Conservation (phyloP, 768 basidiomycete genomes). For the Trametopsis cervina region DNA sequence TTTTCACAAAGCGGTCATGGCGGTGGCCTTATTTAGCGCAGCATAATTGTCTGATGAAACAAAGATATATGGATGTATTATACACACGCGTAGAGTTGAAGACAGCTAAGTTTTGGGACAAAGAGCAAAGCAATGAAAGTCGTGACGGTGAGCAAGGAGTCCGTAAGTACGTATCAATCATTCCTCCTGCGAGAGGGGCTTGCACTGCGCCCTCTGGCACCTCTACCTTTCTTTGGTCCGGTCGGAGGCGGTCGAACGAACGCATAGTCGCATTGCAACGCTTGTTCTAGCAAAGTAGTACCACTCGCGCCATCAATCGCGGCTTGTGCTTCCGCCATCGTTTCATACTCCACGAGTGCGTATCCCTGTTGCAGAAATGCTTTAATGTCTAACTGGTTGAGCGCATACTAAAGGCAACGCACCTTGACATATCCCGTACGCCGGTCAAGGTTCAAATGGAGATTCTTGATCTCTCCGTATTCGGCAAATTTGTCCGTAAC, state of each 20-base stretch:
- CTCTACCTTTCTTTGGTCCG: conserved; percentile 73
- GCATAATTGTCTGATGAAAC: no score
- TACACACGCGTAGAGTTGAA: no score
- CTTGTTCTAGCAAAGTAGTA: conserved; percentile 78
- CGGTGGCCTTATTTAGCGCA: no score
- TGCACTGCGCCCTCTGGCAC: conserved; percentile 62
- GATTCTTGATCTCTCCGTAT: conserved; percentile 95
- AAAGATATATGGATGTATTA: no score
- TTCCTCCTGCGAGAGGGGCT: conserved; percentile 60
- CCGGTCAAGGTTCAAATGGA: conserved; percentile 94
- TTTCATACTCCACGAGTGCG: conserved; percentile 96
- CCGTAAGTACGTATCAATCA: no score
- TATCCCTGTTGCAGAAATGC: no score
- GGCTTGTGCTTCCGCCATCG: conserved; percentile 86
- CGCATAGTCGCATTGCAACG: conserved; percentile 84
- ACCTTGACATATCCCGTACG: conserved; percentile 99
- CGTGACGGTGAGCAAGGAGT: no score
- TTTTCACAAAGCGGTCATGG: no score
- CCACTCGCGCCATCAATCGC: conserved; percentile 90
- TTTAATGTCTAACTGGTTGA: conserved; percentile 10
- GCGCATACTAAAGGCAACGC: conserved; percentile 18
- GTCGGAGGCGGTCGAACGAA: conserved; percentile 83
- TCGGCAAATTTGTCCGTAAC: conserved; percentile 94
- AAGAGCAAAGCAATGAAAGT: no score
- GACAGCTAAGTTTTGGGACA: no score